A percentile compares a stretch with the other conserved stretches of the same genome.
phyloP scores from a whole-genome alignment of 1,139 yeast genomes.

The Debaryomycetaceae sp. region DNA sequence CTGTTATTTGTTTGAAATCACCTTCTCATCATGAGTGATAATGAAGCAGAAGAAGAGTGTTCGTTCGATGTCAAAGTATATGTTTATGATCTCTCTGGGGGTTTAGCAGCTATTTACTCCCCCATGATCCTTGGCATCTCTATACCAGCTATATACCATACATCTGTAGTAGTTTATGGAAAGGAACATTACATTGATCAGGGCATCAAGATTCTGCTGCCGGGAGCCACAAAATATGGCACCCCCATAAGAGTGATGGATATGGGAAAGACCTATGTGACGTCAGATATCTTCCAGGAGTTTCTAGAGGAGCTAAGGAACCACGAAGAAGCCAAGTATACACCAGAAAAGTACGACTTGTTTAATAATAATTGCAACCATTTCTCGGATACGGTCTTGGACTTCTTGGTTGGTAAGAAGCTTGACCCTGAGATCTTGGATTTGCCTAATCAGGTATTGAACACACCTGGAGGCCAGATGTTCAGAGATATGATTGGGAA shows the following conservation, averaged over 20 bases:
- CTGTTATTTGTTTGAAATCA: too few relatives aligned
- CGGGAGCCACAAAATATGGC: slow-evolving; percentile 62
- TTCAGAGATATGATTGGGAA: slow-evolving; percentile 33
- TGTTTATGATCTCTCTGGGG: slow-evolving; percentile 61
- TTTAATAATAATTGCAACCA: slow-evolving; percentile 71
- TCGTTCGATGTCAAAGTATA: slow-evolving; percentile 46
- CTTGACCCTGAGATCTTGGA: slow-evolving; percentile 48
- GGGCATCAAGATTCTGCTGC: slow-evolving; percentile 49
- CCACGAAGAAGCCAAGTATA: slow-evolving; percentile 40
- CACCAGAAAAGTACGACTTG: slow-evolving; percentile 51
- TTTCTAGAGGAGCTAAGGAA: slow-evolving; percentile 47
- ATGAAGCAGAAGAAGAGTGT: slow-evolving; percentile 14
- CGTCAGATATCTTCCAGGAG: slow-evolving; percentile 51
- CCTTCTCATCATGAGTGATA: background rate
- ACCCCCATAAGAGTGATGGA: slow-evolving; percentile 51
- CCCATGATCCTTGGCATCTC: slow-evolving; percentile 43
- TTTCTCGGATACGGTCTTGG: slow-evolving; percentile 55
- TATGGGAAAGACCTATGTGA: slow-evolving; percentile 52
- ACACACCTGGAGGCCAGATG: slow-evolving; percentile 56
- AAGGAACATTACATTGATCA: slow-evolving; percentile 59
- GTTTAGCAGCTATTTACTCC: slow-evolving; percentile 41
- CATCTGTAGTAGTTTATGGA: slow-evolving; percentile 55
- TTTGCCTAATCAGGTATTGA: slow-evolving; percentile 56
- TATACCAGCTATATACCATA: slow-evolving; percentile 67
- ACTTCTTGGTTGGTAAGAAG: slow-evolving; percentile 55